A percentile compares a stretch with the other conserved stretches of the same genome.
phyloP scores from a whole-genome alignment of 441 rosid genomes.

The Adansonia rubrostipa region DNA sequence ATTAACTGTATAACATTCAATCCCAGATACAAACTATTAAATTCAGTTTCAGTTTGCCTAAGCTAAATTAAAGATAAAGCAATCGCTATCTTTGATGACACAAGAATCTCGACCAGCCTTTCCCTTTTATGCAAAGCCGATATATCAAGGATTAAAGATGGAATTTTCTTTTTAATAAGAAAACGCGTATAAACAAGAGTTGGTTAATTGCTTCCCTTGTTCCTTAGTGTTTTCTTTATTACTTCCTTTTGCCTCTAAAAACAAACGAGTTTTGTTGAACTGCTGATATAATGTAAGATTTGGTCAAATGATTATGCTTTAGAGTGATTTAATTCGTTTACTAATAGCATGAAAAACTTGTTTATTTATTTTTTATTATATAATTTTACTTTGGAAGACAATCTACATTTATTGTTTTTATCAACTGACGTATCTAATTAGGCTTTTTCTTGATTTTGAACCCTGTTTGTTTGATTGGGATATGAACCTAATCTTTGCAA shows the following conservation, averaged over 20 bases:
- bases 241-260: neutral
- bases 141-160: no score
- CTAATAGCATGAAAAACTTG: neutral
- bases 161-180: neutral
- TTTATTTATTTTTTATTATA: neutral
- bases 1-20: neutral
- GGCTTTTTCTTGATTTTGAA: neutral
- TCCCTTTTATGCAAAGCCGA: neutral
- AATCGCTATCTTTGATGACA: no score
- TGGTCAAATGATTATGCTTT: slow-evolving; percentile 41
- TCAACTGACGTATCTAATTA: neutral
- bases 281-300: slow-evolving; percentile 36
- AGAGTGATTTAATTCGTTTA: neutral
- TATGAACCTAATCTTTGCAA: slow-evolving; percentile 49
- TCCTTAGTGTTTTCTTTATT: slow-evolving; percentile 27
- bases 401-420: neutral
- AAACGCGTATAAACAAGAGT: slow-evolving; percentile 25
- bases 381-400: neutral
- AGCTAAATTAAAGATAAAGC: neutral
- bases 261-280: slow-evolving; percentile 37
- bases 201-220: slow-evolving; percentile 31
- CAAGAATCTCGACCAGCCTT: no score
- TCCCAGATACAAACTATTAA: neutral
- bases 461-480: slow-evolving; percentile 25
- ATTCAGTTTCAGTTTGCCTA: neutral